Base-by-base conservation (phyloP, 768 basidiomycete species). In the Cubamyces sp. region DNA sequence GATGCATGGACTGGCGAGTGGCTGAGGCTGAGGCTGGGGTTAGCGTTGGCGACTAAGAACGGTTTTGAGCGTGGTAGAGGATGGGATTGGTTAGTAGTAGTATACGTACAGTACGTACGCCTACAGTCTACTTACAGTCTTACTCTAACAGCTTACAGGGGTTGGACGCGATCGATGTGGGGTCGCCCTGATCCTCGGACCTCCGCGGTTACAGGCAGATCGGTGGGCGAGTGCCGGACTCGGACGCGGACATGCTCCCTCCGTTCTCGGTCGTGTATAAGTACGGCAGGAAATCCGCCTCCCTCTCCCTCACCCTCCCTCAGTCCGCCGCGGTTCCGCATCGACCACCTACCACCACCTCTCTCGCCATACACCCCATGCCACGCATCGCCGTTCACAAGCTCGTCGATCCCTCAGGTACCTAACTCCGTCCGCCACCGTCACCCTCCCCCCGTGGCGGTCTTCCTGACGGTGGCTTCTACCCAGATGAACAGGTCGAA, bases 401-500 rank as follows among this genome's bases (percentile, higher is more conserved):
- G 23, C 55, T 70, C 37, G 48, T 60, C 45, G 53, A 57, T 26
- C 58, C 64, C 25, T 62, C 69, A 57, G 67, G 69, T 70, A 53
- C 61, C 47, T 39, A 37, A 28, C 58, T 45, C 34, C 23, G n/a
- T 11, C 56, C 47, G 57, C 57, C 41, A 40, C 61, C 30, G 25
- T 26, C 28, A 0, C 15, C 25, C 43, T 25, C 30, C 26, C 21
- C 15, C 40, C 39, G 21, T 41, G 39, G 50, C 49, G 48, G 30
- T 19, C 23, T 7, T n/a, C 40, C 8, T 14, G 48, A 30, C 30
- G 14, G 26, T 16, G 39, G 21, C 43, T n/a, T 47, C 26, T 60
- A 67, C 46, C 37, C 60, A 70, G 69, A 66, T 9, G 60, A 64
- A 4, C 64, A 70, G 3, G 30, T 71, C 41, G 55, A 67, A n/a